Base-by-base conservation (phyloP, 108 stramenopile genomes). In the Cyclotella distinguenda region DNA sequence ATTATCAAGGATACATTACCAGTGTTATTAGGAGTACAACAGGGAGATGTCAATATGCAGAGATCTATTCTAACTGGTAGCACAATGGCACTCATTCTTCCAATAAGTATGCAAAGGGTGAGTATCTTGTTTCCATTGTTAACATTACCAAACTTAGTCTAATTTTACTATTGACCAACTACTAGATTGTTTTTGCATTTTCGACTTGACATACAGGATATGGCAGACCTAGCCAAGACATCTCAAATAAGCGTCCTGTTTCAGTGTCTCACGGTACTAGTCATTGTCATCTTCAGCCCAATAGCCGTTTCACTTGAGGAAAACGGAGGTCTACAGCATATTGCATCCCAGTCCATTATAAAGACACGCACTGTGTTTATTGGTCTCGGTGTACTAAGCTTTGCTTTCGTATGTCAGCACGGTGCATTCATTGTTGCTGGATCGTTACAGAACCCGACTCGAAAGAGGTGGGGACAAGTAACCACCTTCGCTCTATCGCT, bases 1-100 rank as follows among this genome's bases (percentile, higher is more conserved):
- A 82, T 94, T 60, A 83, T 94, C 53, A 91, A 89, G 69, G 93
- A 94, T 75, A 86, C 85, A 13, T 68, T 91, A 23, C 78, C 84
- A 1, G 48, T 74, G 36, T 34, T 91, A 8, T 48, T 94, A 50
- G 90, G 93, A 7, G 57, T 89, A 15, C 66, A 68, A 12, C 45
- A 52, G 22, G 74, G 68, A 19, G 77, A 88, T 60, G 31, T 78
- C 6, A 60, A 64, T 3, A 70, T 77, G 66, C 49, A 71, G 34
- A 46, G 87, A 51, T 71, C 74, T 0, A 60, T 88, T 31, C 60
- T 93, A 32, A 70, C 85, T 23, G 48, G 84, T 26, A 82, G 84
- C 40, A 82, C 86, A 10, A 40, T 85, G 42, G 60, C 64, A 8
- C 61, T 93, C 38, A 84, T 90, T 33, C 52, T 93, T 5, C 87